Percentiles rank a stretch among this genome's conserved stretches.
Conservation (phyloP, 2,329 filamentous ascomycete species). For the Colletotrichum shisoi region DNA sequence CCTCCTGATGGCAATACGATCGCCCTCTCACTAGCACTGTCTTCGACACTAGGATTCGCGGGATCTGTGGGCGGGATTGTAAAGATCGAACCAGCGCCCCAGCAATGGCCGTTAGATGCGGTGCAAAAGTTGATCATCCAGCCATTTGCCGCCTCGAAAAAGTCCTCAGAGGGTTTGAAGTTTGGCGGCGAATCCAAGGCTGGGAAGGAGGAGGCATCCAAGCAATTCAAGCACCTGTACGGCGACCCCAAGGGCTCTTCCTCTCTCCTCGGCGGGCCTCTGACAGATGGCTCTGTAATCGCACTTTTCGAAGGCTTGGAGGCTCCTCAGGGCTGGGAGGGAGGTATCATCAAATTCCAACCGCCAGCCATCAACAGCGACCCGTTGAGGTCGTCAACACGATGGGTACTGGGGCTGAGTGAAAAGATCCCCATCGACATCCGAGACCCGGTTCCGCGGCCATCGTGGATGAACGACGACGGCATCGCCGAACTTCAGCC, state of each 20-base stretch:
- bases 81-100: conserved; percentile 82
- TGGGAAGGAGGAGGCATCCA: conserved; percentile 78
- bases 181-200: conserved; percentile 89
- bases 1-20: conserved; percentile 82
- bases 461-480: conserved; percentile 60
- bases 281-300: conserved; percentile 88
- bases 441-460: conserved; percentile 74
- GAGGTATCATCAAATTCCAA: conserved; percentile 83
- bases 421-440: conserved; percentile 77
- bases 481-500: conserved; percentile 64
- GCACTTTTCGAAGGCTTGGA: conserved; percentile 63
- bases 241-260: conserved; percentile 48
- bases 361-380: conserved; percentile 54
- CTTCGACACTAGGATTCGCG: conserved; percentile 73
- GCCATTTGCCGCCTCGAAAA: conserved; percentile 73
- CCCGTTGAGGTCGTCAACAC: conserved; percentile 33
- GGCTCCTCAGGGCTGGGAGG: conserved; percentile 73
- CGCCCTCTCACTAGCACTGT: conserved; percentile 80
- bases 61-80: conserved; percentile 85
- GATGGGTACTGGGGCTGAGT: conserved; percentile 82
- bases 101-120: conserved; percentile 71
- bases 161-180: conserved; percentile 71
- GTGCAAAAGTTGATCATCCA: conserved; percentile 76
- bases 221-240: conserved; percentile 76
- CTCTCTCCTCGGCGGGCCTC: conserved; percentile 76